Conservation (phyloP, 1,284 basidiomycete genomes). For the Papiliotrema nemorosa region DNA sequence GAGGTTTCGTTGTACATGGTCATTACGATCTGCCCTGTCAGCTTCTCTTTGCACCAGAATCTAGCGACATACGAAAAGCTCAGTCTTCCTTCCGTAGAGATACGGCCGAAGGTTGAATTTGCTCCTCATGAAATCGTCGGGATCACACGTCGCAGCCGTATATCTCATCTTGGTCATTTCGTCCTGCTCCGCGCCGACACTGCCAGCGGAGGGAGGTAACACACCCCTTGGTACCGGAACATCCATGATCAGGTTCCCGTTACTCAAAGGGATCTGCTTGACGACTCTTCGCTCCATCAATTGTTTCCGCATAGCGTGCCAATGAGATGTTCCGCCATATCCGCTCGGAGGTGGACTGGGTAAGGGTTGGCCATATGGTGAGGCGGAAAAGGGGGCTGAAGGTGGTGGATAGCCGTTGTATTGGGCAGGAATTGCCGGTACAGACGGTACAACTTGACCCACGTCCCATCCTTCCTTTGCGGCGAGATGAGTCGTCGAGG, state of each 20-base stretch:
- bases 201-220: constrained; percentile 55
- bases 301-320: constrained; percentile 39
- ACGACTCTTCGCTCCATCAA: constrained; percentile 55
- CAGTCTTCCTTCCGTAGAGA: constrained; percentile 77
- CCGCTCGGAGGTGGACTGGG: constrained; percentile 12
- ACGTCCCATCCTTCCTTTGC: constrained; percentile 34
- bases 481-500: constrained; percentile 31
- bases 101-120: constrained; percentile 82
- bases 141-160: constrained; percentile 52
- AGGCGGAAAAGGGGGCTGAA: constrained; percentile 8
- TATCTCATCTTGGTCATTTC: constrained; percentile 78
- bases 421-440: constrained; percentile 8
- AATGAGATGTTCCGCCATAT: constrained; percentile 35
- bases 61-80: constrained; percentile 60
- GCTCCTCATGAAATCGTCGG: constrained; percentile 53
- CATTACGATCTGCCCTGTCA: constrained; percentile 67
- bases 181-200: constrained; percentile 57
- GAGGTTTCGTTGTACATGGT: constrained; percentile 96
- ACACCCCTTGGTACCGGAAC: constrained; percentile 73
- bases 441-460: constrained; percentile 29
- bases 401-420: constrained; percentile 11
- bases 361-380: constrained; percentile 8
- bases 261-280: constrained; percentile 72
- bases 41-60: background rate
- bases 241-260: constrained; percentile 80